These are phyloP conservation scores for Rhizopogon vulgaris DNA, from an alignment of 768 basidiomycete species.

Conservation along the genomic window DNA sequence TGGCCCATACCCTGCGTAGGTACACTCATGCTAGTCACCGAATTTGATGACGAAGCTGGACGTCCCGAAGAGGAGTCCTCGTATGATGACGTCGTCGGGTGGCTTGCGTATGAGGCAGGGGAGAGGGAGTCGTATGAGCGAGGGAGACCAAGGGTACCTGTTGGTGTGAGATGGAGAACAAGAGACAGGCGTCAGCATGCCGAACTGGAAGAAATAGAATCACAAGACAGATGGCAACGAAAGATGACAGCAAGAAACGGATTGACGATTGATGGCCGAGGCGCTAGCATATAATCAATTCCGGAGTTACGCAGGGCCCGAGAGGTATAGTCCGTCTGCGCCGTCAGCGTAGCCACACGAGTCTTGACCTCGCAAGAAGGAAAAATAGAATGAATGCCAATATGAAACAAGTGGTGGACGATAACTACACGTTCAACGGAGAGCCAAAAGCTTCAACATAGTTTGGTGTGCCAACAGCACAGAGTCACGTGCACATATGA, in stretches of 20 bases:
- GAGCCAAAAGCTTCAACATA: too few species aligned
- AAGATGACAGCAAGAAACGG: not conserved
- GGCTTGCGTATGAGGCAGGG: constrained; percentile 18
- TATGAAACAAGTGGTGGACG: too few species aligned
- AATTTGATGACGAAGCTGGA: constrained; percentile 11
- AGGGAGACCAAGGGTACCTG: constrained; percentile 11
- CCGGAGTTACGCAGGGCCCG: too few species aligned
- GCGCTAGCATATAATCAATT: not conserved
- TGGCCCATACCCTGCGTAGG: constrained; percentile 5
- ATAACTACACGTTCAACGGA: too few species aligned
- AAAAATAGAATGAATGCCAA: too few species aligned
- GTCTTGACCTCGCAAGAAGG: too few species aligned
- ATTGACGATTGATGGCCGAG: not conserved
- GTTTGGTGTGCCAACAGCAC: too few species aligned
- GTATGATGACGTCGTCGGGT: constrained; percentile 11
- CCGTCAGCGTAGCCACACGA: not conserved
- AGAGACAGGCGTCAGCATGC: constrained; percentile 7
- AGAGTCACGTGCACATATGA: not conserved
- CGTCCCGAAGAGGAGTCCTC: constrained; percentile 4
- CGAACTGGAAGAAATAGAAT: not conserved
- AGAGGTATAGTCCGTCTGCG: not conserved
- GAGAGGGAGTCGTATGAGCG: constrained; percentile 13
- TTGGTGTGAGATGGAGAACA: not conserved
- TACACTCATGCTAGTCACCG: not conserved
- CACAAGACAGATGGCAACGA: not conserved